Evolutionary conservation across 805 yeast genomes (phyloP), one percentile per base, ranked within the genome.

Genomic region (Candida takata): DNA sequence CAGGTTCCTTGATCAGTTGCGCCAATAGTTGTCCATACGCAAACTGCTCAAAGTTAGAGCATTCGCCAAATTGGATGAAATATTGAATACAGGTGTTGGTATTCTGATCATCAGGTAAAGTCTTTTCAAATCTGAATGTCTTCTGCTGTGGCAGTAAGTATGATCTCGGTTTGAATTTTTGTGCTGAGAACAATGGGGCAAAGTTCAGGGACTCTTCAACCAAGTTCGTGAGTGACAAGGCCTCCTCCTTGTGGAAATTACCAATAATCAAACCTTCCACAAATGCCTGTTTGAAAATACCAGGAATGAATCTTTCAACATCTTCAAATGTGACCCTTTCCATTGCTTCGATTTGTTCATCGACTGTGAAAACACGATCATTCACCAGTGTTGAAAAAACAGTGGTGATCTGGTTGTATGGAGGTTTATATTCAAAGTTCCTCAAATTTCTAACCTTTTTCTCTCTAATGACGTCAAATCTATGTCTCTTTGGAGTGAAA

Each of bases 81-180:
- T 84, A 76, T 47, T 84, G 94, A 47, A 87, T 74, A 57, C 95
- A 84, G 0, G 95, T 82, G 53, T 90, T 90, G 39, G 81, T 70
- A 54, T 90, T 85, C 36, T 77, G 64, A 4, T 70, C 63, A 56
- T 88, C 96, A 30, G 69, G 73, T 33, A 82, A 60, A 1, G 48
- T 40, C 19, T 65, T 58, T 36, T 77, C 77, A 44, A 58, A 79
- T 44, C 77, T 67, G 40, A 57, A 64, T 1, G 57, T 53, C 19
- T 62, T 55, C 6, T 60, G 61, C 6, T 51, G 38, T 12, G 73
- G 66, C 27, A 78, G 47, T 27, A 64, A 48, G 42, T 58, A 62
- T 21, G 74, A 67, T 48, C 69, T 61, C 34, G 64, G 50, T 16
- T 63, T 58, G 7, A 68, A 60, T 28, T 60, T 60, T 51, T 70